Base-by-base conservation (phyloP, 495 filamentous ascomycete genomes). In the Astrothelium macrocarpum region DNA sequence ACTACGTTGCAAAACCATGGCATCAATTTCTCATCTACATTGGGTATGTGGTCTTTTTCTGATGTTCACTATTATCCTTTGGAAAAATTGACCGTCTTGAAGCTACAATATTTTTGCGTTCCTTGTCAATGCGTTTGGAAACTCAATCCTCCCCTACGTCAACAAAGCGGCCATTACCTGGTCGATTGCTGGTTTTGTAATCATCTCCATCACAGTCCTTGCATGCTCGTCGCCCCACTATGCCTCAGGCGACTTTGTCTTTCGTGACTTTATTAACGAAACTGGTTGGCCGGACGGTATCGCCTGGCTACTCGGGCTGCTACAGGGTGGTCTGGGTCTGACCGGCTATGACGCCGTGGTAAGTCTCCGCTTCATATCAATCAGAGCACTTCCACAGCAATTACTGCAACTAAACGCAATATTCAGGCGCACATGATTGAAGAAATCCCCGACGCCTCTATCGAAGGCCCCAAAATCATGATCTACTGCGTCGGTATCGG, bases 21-120 rank as follows among this genome's bases (percentile, higher is more conserved):
- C 88, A 91, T 68, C 85, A 89, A 66, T 88, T 92, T 70, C 72
- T 90, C 20, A 82, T 90, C 29, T 90, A 90, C 70, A 79, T 88
- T 61, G 85, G 67, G 1, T 66, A 0, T 9, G 25, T n/a, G n/a
- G n/a, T 29, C 9, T 20, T 29, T 56, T 16, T 20, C 9, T 56
- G 23, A 11, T 2, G 11, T 10, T 1, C 5, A 10, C 20, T 1
- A 0, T n/a, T 0, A 11, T 9, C 16, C 4, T 20, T 29, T 9
- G 2, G 16, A 2, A 11, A 16, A 1, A 29, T 25, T 56, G 25
- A 56, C 25, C 4, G 7, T 0, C 2, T 2, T 11, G 25, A 56
- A 56, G 49, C 26, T 87, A 85, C 68, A 87, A 83, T 56, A 59
- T 88, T 23, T 72, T 79, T 11, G 84, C 82, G 0, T 86, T 89